Base-by-base conservation (phyloP, 1,139 yeast species). In the Spathaspora jeffriesii region DNA sequence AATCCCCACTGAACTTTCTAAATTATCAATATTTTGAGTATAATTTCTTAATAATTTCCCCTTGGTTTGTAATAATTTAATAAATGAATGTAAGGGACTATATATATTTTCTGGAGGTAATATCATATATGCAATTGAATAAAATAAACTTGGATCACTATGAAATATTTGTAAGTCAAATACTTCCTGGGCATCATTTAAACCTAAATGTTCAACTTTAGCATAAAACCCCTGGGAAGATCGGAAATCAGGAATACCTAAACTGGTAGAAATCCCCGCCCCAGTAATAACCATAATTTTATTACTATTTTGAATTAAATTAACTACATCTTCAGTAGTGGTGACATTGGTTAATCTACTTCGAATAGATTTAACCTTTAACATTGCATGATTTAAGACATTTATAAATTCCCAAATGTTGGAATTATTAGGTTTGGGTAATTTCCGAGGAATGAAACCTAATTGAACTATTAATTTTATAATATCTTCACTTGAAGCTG, bases 161-260 rank as follows among this genome's bases (percentile, higher is more conserved):
- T 78, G 75, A 67, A 93, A 93, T 21, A 85, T 72, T 40, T 78
- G 79, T 47, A 89, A 70, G 61, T 90, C 93, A 66, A 93, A 93
- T 40, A 93, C 97, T 60, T 91, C 97, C 63, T 93, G 98, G 0
- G 98, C 98, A 59, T 93, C 98, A 47, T 80, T 80, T 34, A 92
- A 70, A 0, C 96, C 96, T 47, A 89, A 62, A 56, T 81, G 78
- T 47, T 78, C 76, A 52, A 93, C 79, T 59, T 81, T 80, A 2
- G 90, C 77, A 65, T 93, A 93, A 50, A 93, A 82, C 41, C 99
- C 99, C 53, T 87, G 76, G 9, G 91, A 83, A 0, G 97, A 91
- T 60, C 99, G 79, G 68, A 93, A 93, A 67, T 93, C 99, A 0
- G 98, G 97, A 47, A 92, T 92, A 1, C 97, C 98, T 49, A 92